phyloP scores from a whole-genome alignment of 192 early-diverging fungal genomes.

The Thamnidium elegans region DNA sequence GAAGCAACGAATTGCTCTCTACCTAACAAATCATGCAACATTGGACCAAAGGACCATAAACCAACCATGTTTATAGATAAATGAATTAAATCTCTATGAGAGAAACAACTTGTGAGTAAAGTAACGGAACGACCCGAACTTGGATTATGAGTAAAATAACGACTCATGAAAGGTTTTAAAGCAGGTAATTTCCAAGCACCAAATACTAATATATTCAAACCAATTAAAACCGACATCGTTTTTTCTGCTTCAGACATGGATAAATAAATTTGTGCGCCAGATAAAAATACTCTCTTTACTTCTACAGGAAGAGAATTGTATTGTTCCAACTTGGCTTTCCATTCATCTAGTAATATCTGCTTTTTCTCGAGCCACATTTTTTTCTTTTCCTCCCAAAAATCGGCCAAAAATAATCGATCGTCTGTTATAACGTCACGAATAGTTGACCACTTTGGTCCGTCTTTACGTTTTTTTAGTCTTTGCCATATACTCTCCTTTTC shows the following conservation, averaged over 20 bases:
- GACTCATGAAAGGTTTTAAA: conserved; percentile 64
- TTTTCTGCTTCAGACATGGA: conserved; percentile 7
- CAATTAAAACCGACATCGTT: conserved; percentile 52
- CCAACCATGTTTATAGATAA: conserved; percentile 81
- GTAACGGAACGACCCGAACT: conserved; percentile 64
- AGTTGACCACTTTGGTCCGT: background rate
- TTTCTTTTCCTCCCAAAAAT: background rate
- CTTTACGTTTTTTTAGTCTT: background rate
- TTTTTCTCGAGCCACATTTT: conserved; percentile 17
- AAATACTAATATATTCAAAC: conserved; percentile 70
- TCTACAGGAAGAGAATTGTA: background rate
- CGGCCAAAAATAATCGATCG: background rate
- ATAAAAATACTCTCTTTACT: background rate
- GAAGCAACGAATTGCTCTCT: conserved; percentile 77
- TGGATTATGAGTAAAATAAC: conserved; percentile 76
- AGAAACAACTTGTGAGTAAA: conserved; percentile 74
- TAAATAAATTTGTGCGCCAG: background rate
- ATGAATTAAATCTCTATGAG: conserved; percentile 69
- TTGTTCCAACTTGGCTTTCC: conserved; percentile 2
- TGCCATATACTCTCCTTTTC: conserved; percentile 11
- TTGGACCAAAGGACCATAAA: conserved; percentile 61
- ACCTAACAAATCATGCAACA: conserved; percentile 51
- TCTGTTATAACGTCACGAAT: background rate
- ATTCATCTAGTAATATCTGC: background rate
- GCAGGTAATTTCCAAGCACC: conserved; percentile 65